These are phyloP conservation scores for Climacium dendroides DNA, from an alignment of 225 moss, liverwort and hornwort genomes.

Conservation along the genomic window DNA sequence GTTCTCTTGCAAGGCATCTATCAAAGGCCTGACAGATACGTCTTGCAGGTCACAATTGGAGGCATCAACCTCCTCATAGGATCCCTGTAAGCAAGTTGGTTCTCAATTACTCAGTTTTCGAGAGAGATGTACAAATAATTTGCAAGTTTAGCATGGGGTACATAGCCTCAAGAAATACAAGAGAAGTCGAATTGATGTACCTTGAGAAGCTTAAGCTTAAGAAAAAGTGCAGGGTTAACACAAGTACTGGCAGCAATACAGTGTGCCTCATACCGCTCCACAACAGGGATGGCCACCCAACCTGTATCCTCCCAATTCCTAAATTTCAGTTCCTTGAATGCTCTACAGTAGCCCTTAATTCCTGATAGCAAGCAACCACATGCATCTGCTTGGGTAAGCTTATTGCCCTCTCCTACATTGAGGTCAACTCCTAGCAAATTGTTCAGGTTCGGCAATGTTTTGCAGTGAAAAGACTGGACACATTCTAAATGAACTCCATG, in stretches of 20 bases:
- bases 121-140: not conserved
- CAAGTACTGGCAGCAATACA: slow-evolving; percentile 23
- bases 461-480: not conserved
- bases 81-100: slow-evolving; percentile 37
- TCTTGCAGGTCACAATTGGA: slow-evolving; percentile 69
- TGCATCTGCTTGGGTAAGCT: not conserved
- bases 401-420: not conserved
- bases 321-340: slow-evolving; percentile 2
- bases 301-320: slow-evolving; percentile 30
- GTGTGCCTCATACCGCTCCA: slow-evolving; percentile 46
- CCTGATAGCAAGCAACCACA: not conserved
- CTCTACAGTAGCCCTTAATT: not conserved
- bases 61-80: slow-evolving; percentile 79
- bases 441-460: not conserved
- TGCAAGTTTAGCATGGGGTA: not conserved
- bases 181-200: slow-evolving; percentile 6
- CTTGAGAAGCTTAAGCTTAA: slow-evolving; percentile 58
- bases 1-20: slow-evolving; percentile 62
- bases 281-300: slow-evolving; percentile 42
- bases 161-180: not conserved
- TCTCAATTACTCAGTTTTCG: not conserved
- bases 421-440: not conserved
- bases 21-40: slow-evolving; percentile 49
- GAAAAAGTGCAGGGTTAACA: slow-evolving; percentile 29
- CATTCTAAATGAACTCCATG: not conserved